phyloP scores from a whole-genome alignment of 345 rosid species.

The Arabidopsis thaliana region DNA sequence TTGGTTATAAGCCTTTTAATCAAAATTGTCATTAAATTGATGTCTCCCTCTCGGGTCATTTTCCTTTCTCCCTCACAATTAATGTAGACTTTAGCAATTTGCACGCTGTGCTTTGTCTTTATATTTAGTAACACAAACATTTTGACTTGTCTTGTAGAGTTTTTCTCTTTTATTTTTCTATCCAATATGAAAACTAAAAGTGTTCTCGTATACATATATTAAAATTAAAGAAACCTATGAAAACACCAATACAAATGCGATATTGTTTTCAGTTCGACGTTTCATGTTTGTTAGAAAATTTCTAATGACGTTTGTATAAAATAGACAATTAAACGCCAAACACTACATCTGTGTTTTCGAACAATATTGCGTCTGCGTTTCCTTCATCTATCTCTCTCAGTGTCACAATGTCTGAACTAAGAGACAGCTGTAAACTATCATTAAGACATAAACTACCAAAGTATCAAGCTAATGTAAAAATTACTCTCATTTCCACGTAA shows the following conservation, averaged over 20 bases:
- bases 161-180: constrained; percentile 9
- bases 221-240: too few relatives aligned
- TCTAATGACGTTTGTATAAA: background rate
- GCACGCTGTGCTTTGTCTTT: constrained; percentile 16
- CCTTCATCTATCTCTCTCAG: constrained; percentile 24
- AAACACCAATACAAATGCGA: background rate
- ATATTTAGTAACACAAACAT: constrained; percentile 2
- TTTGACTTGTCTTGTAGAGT: background rate
- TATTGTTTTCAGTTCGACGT: constrained; percentile 3
- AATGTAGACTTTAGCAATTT: constrained; percentile 19
- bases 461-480: background rate
- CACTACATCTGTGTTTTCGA: background rate
- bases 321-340: background rate
- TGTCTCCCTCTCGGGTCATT: constrained; percentile 22
- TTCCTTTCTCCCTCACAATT: constrained; percentile 24
- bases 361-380: background rate
- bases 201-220: too few relatives aligned
- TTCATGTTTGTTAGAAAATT: background rate
- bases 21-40: background rate
- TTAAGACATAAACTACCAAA: constrained; percentile 26
- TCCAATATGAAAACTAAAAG: background rate
- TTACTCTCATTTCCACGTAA: background rate
- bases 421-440: constrained; percentile 36
- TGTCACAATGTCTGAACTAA: constrained; percentile 11
- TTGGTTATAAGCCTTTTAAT: constrained; percentile 1